Conservation (phyloP, 768 basidiomycete genomes). For the Hypholoma sublateritium region DNA sequence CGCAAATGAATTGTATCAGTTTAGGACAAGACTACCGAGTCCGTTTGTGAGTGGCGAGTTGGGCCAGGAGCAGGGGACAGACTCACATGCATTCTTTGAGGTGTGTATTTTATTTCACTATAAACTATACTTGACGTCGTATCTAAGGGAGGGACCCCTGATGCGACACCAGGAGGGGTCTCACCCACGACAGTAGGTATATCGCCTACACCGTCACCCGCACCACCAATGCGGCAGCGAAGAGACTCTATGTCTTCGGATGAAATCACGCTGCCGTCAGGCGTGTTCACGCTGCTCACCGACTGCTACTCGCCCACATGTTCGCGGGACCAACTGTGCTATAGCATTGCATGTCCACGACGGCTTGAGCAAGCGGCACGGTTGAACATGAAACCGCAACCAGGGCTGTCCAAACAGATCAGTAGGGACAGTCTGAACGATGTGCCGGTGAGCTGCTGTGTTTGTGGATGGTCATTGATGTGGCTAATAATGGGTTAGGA, state of each 20-base stretch:
- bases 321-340: slow-evolving; percentile 90
- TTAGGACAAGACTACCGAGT: slow-evolving; percentile 78
- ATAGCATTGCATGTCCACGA: slow-evolving; percentile 94
- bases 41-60: slow-evolving; percentile 84
- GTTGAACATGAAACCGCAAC: slow-evolving; percentile 91
- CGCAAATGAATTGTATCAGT: slow-evolving; percentile 88
- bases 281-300: slow-evolving; percentile 94
- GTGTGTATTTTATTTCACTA: neutral
- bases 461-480: neutral
- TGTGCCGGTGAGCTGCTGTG: slow-evolving; percentile 49
- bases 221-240: slow-evolving; percentile 21
- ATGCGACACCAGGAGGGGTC: neutral
- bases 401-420: slow-evolving; percentile 82
- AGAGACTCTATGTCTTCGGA: slow-evolving; percentile 48
- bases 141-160: slow-evolving; percentile 25
- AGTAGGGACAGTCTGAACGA: slow-evolving; percentile 83
- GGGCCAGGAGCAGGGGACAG: slow-evolving; percentile 27
- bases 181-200: slow-evolving; percentile 15
- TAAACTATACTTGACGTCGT: neutral
- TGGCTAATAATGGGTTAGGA: slow-evolving; percentile 23
- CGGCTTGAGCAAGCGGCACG: slow-evolving; percentile 92
- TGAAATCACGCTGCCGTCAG: slow-evolving; percentile 77
- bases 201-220: slow-evolving; percentile 20
- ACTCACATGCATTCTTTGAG: slow-evolving; percentile 7
- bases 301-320: slow-evolving; percentile 99